Percentiles rank a stretch among this genome's conserved stretches.
Evolutionary conservation across 768 basidiomycete genomes (phyloP).

Genomic region (Gymnopilus dilepis): DNA sequence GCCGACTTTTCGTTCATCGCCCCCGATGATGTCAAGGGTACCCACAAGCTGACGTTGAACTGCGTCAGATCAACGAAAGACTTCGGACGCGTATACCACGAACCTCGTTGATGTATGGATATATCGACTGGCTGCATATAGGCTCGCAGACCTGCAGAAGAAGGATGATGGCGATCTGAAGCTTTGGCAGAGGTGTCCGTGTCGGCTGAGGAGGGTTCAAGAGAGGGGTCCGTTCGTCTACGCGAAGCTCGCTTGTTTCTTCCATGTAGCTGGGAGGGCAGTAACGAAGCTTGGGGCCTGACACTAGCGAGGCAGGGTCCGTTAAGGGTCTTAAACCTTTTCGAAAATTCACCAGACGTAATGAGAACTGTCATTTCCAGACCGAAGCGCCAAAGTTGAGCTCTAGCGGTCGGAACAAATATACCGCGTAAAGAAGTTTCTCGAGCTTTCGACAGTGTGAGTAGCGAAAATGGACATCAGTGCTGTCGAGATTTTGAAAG

Average conservation of each 20-base stretch:
- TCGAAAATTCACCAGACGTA: not conserved
- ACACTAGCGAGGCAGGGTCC: not conserved
- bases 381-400: not conserved
- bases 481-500: not conserved
- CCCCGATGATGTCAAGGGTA: constrained; percentile 65
- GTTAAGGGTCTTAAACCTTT: not conserved
- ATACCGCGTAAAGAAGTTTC: not conserved
- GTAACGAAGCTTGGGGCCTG: not conserved
- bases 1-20: constrained; percentile 65
- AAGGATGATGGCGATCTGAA: constrained; percentile 47
- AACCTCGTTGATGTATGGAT: constrained; percentile 60
- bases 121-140: constrained; percentile 51
- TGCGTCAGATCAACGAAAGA: not conserved
- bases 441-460: not conserved
- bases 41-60: constrained; percentile 53
- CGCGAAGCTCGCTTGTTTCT: constrained; percentile 17
- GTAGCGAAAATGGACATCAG: not conserved
- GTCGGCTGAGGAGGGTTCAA: constrained; percentile 17
- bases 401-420: constrained; percentile 1
- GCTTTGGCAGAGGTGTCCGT: constrained; percentile 44
- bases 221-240: constrained; percentile 26
- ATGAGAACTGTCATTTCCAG: not conserved
- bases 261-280: constrained; percentile 10
- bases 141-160: constrained; percentile 52
- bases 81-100: not conserved